Percentiles rank a stretch among this genome's conserved stretches.
Conservation (phyloP, 2,329 filamentous ascomycete genomes). For the Penicillium sclerotiorum region DNA sequence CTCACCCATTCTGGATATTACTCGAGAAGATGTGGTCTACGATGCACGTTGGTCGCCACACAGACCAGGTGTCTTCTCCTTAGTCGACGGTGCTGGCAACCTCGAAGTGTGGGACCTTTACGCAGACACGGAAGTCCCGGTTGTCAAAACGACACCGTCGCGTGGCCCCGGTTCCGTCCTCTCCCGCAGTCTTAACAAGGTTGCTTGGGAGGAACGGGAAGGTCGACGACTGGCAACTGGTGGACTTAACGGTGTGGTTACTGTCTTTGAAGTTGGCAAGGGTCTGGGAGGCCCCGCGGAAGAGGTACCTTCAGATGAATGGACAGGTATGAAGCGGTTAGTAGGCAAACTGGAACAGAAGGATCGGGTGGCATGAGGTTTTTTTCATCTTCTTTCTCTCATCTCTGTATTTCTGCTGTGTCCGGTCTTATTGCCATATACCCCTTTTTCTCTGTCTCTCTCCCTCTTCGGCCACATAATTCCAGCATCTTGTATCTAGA, state of each 20-base stretch:
- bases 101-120: slow-evolving; percentile 96
- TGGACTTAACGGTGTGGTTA: slow-evolving; percentile 86
- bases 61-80: slow-evolving; percentile 89
- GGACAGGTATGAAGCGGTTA: slow-evolving; percentile 89
- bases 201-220: slow-evolving; percentile 90
- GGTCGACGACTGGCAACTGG: slow-evolving; percentile 86
- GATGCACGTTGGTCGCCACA: slow-evolving; percentile 94
- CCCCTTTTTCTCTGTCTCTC: slow-evolving; percentile 20
- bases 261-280: slow-evolving; percentile 87
- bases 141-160: slow-evolving; percentile 76
- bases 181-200: slow-evolving; percentile 86
- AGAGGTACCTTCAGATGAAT: slow-evolving; percentile 80
- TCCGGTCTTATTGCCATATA: slow-evolving; percentile 27
- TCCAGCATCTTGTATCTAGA: neutral
- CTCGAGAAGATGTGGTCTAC: slow-evolving; percentile 94
- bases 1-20: slow-evolving; percentile 81
- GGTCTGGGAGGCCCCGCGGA: slow-evolving; percentile 81
- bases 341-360: slow-evolving; percentile 71
- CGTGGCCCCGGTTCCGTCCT: slow-evolving; percentile 64
- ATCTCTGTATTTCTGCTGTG: slow-evolving; percentile 12
- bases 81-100: slow-evolving; percentile 89
- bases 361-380: slow-evolving; percentile 35
- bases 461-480: slow-evolving; percentile 20
- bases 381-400: slow-evolving; percentile 15
- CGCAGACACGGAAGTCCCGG: slow-evolving; percentile 87